phyloP scores from a whole-genome alignment of 768 basidiomycete species.

The Boletus huronensis region DNA sequence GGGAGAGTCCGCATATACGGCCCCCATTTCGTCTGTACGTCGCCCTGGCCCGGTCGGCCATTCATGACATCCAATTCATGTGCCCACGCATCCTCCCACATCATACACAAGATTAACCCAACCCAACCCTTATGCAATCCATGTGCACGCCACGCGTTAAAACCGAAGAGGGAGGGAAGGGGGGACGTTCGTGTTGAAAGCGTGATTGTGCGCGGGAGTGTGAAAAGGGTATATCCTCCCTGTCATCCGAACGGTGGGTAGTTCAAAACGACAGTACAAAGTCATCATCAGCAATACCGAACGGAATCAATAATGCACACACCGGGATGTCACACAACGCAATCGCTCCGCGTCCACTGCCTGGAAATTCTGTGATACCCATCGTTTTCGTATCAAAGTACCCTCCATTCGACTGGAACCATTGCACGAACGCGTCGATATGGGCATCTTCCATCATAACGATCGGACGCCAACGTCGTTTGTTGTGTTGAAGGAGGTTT shows the following conservation, averaged over 20 bases:
- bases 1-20: conserved; percentile 51
- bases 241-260: conserved; percentile 28
- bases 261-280: neutral
- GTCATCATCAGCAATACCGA: neutral
- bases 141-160: conserved; percentile 58
- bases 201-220: conserved; percentile 72
- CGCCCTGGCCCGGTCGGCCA: neutral
- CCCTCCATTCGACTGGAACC: conserved; percentile 57
- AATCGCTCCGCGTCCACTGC: conserved; percentile 68
- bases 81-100: conserved; percentile 84
- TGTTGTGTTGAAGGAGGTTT: too few relatives aligned
- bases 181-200: conserved; percentile 76
- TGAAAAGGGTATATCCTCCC: conserved; percentile 76
- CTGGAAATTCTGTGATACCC: conserved; percentile 44
- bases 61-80: conserved; percentile 50
- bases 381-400: conserved; percentile 44
- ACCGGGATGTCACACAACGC: conserved; percentile 76
- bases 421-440: conserved; percentile 43
- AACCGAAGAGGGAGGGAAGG: conserved; percentile 58
- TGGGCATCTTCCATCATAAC: conserved; percentile 5
- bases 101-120: conserved; percentile 87
- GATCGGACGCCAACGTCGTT: neutral
- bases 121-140: conserved; percentile 74
- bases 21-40: conserved; percentile 17
- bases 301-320: conserved; percentile 14